A percentile compares a stretch with the other conserved stretches of the same genome.
Evolutionary conservation across 2,329 filamentous ascomycete species (phyloP).

Genomic region (Beauveria caledonica): DNA sequence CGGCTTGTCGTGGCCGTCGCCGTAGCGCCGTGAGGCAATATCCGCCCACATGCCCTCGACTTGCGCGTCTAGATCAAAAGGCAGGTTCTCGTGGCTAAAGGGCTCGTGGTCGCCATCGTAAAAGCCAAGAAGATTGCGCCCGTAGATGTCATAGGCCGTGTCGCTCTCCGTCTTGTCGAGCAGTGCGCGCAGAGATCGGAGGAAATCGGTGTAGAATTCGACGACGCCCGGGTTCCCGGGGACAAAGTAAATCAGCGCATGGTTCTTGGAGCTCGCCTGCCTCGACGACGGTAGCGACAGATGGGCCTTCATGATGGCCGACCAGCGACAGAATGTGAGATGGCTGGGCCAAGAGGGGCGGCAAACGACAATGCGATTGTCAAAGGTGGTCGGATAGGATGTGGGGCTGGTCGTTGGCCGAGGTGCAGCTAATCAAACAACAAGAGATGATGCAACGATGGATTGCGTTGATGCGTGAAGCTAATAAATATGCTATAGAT

Average conservation of each 20-base stretch:
- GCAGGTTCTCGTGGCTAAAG: constrained; percentile 33
- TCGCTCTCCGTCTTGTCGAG: constrained; percentile 34
- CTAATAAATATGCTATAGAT: too few relatives aligned
- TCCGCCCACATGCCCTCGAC: constrained; percentile 36
- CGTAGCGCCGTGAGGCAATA: constrained; percentile 24
- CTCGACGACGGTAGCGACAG: constrained; percentile 24
- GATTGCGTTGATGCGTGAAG: too few relatives aligned
- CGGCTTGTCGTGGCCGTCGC: constrained; percentile 17
- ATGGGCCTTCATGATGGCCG: neutral
- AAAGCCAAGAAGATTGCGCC: constrained; percentile 52
- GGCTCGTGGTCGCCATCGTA: constrained; percentile 42
- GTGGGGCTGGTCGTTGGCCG: neutral
- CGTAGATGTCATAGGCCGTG: constrained; percentile 45
- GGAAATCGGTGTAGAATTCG: constrained; percentile 63
- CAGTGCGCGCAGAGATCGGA: constrained; percentile 46
- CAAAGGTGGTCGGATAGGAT: neutral
- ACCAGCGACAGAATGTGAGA: too few relatives aligned
- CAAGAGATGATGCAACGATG: neutral
- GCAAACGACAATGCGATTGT: too few relatives aligned
- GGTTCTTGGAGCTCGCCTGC: constrained; percentile 16
- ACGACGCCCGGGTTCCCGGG: constrained; percentile 71
- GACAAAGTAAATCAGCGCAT: constrained; percentile 59
- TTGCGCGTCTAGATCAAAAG: constrained; percentile 46
- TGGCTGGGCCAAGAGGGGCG: too few relatives aligned
- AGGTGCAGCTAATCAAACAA: neutral